Percentiles rank a stretch among this genome's conserved stretches.
phyloP scores from a whole-genome alignment of 345 rosid species.

The Anastatica hierochuntica region DNA sequence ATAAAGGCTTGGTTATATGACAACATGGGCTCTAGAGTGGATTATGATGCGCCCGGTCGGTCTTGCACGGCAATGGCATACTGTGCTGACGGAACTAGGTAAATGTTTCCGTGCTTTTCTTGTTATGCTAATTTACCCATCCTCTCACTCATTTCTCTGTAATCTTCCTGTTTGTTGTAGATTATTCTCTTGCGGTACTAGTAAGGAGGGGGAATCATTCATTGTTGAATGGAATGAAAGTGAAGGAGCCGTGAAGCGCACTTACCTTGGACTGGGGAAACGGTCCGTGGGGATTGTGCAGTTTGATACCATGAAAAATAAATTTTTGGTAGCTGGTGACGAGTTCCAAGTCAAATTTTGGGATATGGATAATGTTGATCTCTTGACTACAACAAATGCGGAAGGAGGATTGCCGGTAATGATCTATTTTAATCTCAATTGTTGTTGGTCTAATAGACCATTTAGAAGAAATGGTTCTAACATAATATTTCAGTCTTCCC shows the following conservation, averaged over 20 bases:
- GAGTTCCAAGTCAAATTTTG: slow-evolving; percentile 61
- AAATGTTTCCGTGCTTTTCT: neutral
- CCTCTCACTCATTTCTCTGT: slow-evolving; percentile 10
- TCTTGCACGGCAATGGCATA: slow-evolving; percentile 71
- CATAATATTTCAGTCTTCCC: slow-evolving; percentile 41
- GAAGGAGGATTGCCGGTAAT: slow-evolving; percentile 60
- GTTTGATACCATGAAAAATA: slow-evolving; percentile 58
- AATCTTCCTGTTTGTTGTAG: slow-evolving; percentile 19
- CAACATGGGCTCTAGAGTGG: slow-evolving; percentile 63
- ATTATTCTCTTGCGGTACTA: slow-evolving; percentile 67
- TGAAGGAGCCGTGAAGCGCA: slow-evolving; percentile 59
- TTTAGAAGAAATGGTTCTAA: slow-evolving; percentile 11
- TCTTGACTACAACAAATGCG: slow-evolving; percentile 42
- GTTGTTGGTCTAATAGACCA: neutral
- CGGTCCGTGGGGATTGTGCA: slow-evolving; percentile 57
- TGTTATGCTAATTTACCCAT: neutral
- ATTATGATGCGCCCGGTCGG: slow-evolving; percentile 76
- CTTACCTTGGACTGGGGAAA: slow-evolving; percentile 53
- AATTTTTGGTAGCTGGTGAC: slow-evolving; percentile 64
- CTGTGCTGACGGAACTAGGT: slow-evolving; percentile 70
- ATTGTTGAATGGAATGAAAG: slow-evolving; percentile 72
- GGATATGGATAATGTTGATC: slow-evolving; percentile 65
- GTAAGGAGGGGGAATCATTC: slow-evolving; percentile 55
- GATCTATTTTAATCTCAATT: neutral
- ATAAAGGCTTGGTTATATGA: slow-evolving; percentile 87